Conservation (phyloP, 805 yeast species). For the Scheffersomyces ergatensis region DNA sequence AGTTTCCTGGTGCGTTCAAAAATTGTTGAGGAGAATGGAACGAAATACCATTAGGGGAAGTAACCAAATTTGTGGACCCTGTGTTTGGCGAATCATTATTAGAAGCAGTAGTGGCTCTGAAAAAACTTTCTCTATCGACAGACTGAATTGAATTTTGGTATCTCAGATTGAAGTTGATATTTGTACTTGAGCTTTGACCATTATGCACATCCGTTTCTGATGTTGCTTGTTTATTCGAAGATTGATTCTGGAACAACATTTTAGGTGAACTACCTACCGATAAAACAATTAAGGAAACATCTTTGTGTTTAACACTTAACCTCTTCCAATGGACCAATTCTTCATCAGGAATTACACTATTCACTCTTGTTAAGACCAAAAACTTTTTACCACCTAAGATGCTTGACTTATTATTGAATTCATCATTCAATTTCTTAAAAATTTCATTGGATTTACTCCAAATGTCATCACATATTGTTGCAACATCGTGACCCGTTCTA, state of each 20-base stretch:
- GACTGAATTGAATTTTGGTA: background rate
- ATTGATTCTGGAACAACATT: slow-evolving; percentile 24
- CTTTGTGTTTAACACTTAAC: slow-evolving; percentile 55
- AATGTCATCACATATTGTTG: slow-evolving; percentile 61
- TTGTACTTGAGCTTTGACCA: background rate
- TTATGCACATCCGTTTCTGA: background rate
- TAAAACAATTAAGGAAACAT: slow-evolving; percentile 62
- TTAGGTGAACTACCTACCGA: slow-evolving; percentile 64
- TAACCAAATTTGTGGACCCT: slow-evolving; percentile 14
- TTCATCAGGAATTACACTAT: slow-evolving; percentile 77
- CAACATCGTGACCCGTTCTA: slow-evolving; percentile 22
- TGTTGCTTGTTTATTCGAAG: background rate
- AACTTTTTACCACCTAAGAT: slow-evolving; percentile 53
- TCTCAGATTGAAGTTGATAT: background rate
- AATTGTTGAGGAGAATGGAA: slow-evolving; percentile 40
- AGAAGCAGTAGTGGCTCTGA: slow-evolving; percentile 10
- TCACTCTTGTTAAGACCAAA: slow-evolving; percentile 65
- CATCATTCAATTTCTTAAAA: slow-evolving; percentile 33
- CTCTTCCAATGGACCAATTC: slow-evolving; percentile 79
- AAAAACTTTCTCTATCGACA: slow-evolving; percentile 4
- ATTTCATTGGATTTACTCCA: slow-evolving; percentile 58
- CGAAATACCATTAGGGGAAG: slow-evolving; percentile 30
- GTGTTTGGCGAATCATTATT: slow-evolving; percentile 23
- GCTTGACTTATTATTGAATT: slow-evolving; percentile 25
- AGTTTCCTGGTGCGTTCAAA: slow-evolving; percentile 27